phyloP scores from a whole-genome alignment of 495 filamentous ascomycete genomes.

The Lophiotrema nucula region DNA sequence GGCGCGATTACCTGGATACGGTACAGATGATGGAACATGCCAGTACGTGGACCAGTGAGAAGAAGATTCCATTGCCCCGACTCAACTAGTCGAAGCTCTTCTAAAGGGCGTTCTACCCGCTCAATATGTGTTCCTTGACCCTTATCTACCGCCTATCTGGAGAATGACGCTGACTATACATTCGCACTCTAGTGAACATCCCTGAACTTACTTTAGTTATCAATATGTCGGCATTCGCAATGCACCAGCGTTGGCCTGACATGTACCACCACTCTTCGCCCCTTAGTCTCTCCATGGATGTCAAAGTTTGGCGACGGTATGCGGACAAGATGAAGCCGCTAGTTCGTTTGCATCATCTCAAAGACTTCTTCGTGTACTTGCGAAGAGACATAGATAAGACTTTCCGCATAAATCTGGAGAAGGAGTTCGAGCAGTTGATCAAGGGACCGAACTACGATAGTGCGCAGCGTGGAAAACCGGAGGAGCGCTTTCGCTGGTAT shows the following conservation, averaged over 20 bases:
- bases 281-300: not conserved
- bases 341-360: not conserved
- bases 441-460: not conserved
- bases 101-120: not conserved
- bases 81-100: not conserved
- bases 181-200: not conserved
- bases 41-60: not conserved
- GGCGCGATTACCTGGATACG: not conserved
- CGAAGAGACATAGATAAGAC: not conserved
- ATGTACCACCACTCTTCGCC: not conserved
- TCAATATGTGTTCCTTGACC: no score
- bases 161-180: not conserved
- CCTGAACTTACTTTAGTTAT: not conserved
- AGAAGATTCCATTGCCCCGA: not conserved
- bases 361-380: not conserved
- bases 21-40: not conserved
- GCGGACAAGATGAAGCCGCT: not conserved
- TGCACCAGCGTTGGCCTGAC: no score
- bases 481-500: no score
- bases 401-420: not conserved
- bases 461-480: not conserved
- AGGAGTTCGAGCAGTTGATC: not conserved
- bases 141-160: not conserved
- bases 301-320: no score
- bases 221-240: not conserved